phyloP scores from a whole-genome alignment of 164 flowering plant genomes.

The Warburgia ugandensis region DNA sequence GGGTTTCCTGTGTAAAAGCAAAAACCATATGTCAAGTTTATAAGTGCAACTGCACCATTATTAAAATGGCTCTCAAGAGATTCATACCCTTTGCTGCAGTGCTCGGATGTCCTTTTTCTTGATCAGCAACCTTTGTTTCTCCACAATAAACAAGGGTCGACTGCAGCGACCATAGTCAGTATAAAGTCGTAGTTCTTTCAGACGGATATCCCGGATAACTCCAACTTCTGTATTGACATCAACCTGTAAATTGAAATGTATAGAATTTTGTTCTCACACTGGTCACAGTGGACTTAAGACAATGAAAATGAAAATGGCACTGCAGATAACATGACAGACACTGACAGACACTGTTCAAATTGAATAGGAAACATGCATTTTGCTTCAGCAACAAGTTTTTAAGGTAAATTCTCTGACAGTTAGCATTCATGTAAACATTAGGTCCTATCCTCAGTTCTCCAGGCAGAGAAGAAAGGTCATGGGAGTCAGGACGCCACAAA shows the following conservation, averaged over 20 bases:
- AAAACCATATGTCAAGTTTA: neutral
- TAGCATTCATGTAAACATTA: too few relatives aligned
- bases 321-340: too few relatives aligned
- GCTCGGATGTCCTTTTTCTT: slow-evolving; percentile 80
- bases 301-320: too few relatives aligned
- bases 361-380: too few relatives aligned
- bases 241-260: slow-evolving; percentile 53
- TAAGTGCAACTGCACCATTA: neutral
- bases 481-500: too few relatives aligned
- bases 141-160: slow-evolving; percentile 95
- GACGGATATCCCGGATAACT: slow-evolving; percentile 80
- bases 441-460: neutral
- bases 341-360: too few relatives aligned
- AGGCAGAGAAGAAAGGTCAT: too few relatives aligned
- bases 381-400: neutral
- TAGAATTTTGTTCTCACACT: too few relatives aligned
- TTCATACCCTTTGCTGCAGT: slow-evolving; percentile 77
- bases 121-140: slow-evolving; percentile 80
- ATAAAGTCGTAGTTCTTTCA: slow-evolving; percentile 85
- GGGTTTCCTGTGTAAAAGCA: slow-evolving; percentile 47
- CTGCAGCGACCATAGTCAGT: slow-evolving; percentile 99
- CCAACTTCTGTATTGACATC: slow-evolving; percentile 99
- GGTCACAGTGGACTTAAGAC: too few relatives aligned
- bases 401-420: neutral
- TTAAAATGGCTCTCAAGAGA: neutral